phyloP scores from a whole-genome alignment of 139 green algal genomes.

The Pseudopediastrum boryanum region DNA sequence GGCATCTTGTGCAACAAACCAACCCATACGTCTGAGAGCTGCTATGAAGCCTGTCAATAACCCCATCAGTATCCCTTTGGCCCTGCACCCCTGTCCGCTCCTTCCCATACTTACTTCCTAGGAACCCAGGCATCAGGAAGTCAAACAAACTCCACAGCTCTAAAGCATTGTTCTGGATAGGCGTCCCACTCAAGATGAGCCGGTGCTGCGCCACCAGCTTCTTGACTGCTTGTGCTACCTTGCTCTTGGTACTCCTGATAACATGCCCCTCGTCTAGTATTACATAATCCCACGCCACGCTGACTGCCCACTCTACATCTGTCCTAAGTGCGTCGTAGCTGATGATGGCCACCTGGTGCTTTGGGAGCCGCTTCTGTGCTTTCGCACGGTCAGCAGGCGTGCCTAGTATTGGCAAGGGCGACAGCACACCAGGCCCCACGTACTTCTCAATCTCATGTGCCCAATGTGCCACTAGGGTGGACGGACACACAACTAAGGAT shows the following conservation, averaged over 20 bases:
- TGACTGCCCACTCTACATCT: constrained; percentile 80
- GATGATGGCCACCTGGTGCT: constrained; percentile 80
- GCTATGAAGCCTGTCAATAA: too few relatives aligned
- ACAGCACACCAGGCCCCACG: constrained; percentile 60
- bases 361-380: constrained; percentile 7
- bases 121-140: constrained; percentile 97
- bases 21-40: too few relatives aligned
- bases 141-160: constrained; percentile 99
- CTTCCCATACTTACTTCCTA: constrained; percentile 64
- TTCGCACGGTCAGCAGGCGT: constrained; percentile 47
- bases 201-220: constrained; percentile 74
- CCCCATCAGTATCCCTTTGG: too few relatives aligned
- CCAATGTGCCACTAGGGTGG: constrained; percentile 96
- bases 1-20: too few relatives aligned
- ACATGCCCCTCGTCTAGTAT: constrained; percentile 97
- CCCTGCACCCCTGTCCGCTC: constrained; percentile 62
- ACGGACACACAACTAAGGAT: constrained; percentile 91
- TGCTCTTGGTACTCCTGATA: constrained; percentile 88
- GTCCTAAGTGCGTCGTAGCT: constrained; percentile 88
- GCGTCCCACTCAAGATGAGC: constrained; percentile 90
- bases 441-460: constrained; percentile 85
- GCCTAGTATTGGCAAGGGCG: constrained; percentile 74
- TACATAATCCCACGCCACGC: constrained; percentile 83
- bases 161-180: constrained; percentile 94
- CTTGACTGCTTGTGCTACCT: constrained; percentile 68